Evolutionary conservation across 1,139 yeast genomes (phyloP), one percentile per base, ranked within the genome.

Genomic region (Arxiozyma heterogenica): DNA sequence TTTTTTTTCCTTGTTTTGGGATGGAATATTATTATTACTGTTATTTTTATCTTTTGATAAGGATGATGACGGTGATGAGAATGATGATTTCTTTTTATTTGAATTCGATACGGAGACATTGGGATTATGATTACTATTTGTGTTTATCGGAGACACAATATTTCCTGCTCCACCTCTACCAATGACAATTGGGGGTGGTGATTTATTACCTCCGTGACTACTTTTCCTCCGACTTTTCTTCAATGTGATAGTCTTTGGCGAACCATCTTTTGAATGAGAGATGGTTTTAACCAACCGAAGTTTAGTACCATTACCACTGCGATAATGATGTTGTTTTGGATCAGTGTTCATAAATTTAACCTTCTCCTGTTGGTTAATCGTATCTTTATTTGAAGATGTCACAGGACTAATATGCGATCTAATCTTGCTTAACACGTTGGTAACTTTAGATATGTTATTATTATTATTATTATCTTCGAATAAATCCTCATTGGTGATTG

Each of bases 101-200:
- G 42, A 34, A 41, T 34, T 34, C n/a, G 39, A 34, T 34, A 34
- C n/a, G 1, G 39, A 34, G 17, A 34, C 6, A 34, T 15, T 34
- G 15, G 3, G 39, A 34, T 12, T 45, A 20, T 22, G 44, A 22
- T 15, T 38, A 42, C n/a, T 18, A 38, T 34, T 18, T 18, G 49
- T 21, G 23, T 65, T 61, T 51, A 67, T 62, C 11, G 75, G 73
- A 11, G 73, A 67, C 23, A 72, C 63, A 57, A 72, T 71, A 57
- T 72, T 72, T n/a, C 75, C 75, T 44, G 72, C 73, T 3, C 75
- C 74, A 42, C 75, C 75, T 48, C 63, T 54, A 8, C 63, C 63
- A 25, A 60, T 59, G 8, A 53, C 57, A 18, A 59, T 55, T 12
- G 58, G 49, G 11, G 53, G 53, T 23, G 47, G 51, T 21, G 18